Base-by-base conservation (phyloP, 768 basidiomycete species). In the Termitomyces sp. region DNA sequence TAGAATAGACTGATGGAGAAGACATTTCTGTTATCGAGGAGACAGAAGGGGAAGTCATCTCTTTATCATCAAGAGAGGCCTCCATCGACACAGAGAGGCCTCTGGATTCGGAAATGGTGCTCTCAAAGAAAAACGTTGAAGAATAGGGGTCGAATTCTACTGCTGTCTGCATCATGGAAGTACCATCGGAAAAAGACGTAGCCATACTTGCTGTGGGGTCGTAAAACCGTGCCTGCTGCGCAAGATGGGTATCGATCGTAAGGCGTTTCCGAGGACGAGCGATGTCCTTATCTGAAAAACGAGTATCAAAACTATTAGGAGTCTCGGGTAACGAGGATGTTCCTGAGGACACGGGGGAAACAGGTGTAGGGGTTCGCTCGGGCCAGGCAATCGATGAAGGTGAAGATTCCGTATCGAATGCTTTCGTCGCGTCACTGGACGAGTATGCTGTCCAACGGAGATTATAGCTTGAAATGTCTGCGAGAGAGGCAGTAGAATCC, bases 151-250 rank as follows among this genome's bases (percentile, higher is more conserved):
- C 84, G 56, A 81, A 79, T 69, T 89, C 88, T 49, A 88, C 81
- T 40, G 88, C 88, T 20, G 88, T 90, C 58, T 86, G 87, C 87
- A 90, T 88, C 62, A 78, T 76, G 28, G 86, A 86, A 33, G 85
- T 84, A 18, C 75, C 73, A 38, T 81, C 78, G 14, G 81, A 81
- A 58, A 64, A 75, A 44, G 76, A 79, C 20, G 72, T 72, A 33
- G 72, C 68, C 66, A 76, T 72, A 63, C 73, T 76, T 57, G 72
- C 71, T 61, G 73, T 72, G 60, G 71, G 73, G 62, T 81, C 76
- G 67, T 81, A 81, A 61, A 77, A 77, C 54, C 75, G 73, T 20
- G 76, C 53, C 44, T 57, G 77, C 46, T 70, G 72, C 54, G 74
- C 66, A 42, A 77, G 68, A 57, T 77, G 73, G 53, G 86, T 88